Evolutionary conservation across 345 rosid species (phyloP).

Genomic region (Corymbia maculata): DNA sequence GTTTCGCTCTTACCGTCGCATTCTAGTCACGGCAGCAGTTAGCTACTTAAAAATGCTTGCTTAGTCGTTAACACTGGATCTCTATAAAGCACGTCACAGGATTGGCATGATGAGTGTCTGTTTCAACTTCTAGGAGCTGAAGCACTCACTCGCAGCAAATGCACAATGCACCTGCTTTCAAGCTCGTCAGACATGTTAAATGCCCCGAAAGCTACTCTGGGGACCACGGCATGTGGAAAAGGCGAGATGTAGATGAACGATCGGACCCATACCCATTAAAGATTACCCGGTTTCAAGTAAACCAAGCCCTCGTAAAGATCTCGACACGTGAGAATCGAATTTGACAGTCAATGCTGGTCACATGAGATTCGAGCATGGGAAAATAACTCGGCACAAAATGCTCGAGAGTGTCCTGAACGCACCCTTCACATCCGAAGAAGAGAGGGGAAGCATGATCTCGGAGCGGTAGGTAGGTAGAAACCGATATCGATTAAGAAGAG

Average conservation of each 20-base stretch:
- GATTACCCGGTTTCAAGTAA: background rate
- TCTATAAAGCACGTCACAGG: background rate
- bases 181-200: background rate
- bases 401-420: background rate
- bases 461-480: background rate
- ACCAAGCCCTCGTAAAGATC: background rate
- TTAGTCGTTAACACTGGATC: background rate
- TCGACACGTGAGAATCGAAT: background rate
- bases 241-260: background rate
- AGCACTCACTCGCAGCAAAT: background rate
- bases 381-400: background rate
- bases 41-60: background rate
- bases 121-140: background rate
- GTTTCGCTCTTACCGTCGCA: background rate
- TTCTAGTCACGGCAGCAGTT: background rate
- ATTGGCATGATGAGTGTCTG: background rate
- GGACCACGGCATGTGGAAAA: background rate
- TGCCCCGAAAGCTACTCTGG: background rate
- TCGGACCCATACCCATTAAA: background rate
- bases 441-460: background rate
- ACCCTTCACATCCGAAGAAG: background rate
- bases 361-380: background rate
- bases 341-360: background rate
- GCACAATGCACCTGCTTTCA: background rate
- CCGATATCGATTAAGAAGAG: slow-evolving; percentile 15